Percentiles rank a stretch among this genome's conserved stretches.
Evolutionary conservation across 768 basidiomycete species (phyloP).

Genomic region (Macrolepiota fuliginosa): DNA sequence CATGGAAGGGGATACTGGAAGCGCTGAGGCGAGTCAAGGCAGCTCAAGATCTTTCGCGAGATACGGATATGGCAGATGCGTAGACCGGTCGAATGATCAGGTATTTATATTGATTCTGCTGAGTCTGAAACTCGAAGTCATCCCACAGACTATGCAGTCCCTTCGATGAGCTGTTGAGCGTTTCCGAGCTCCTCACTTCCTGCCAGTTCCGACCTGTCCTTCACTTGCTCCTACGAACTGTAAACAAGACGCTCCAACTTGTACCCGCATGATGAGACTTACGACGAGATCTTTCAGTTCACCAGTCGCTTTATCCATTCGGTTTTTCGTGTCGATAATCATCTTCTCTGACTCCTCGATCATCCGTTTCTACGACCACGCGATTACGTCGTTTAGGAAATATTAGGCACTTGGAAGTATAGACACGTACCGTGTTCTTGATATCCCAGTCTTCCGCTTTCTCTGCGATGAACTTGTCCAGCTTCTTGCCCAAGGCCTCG

Average conservation of each 20-base stretch:
- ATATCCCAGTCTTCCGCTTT: constrained; percentile 74
- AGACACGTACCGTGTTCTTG: constrained; percentile 58
- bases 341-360: constrained; percentile 80
- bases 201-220: constrained; percentile 38
- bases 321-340: constrained; percentile 63
- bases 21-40: constrained; percentile 65
- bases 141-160: not conserved
- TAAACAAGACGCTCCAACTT: not conserved
- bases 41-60: constrained; percentile 25
- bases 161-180: constrained; percentile 38
- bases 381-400: not conserved
- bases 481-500: constrained; percentile 50
- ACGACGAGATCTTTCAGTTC: constrained; percentile 71
- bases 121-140: not conserved
- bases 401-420: not conserved
- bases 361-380: constrained; percentile 49
- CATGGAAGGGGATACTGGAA: constrained; percentile 73
- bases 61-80: constrained; percentile 12
- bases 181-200: constrained; percentile 45
- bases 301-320: constrained; percentile 58
- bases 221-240: constrained; percentile 28
- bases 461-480: constrained; percentile 60
- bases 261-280: constrained; percentile 29
- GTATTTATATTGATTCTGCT: not conserved
- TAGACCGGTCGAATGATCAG: not conserved